phyloP scores from a whole-genome alignment of 2,329 filamentous ascomycete genomes.

The Gnomoniopsis sp. region DNA sequence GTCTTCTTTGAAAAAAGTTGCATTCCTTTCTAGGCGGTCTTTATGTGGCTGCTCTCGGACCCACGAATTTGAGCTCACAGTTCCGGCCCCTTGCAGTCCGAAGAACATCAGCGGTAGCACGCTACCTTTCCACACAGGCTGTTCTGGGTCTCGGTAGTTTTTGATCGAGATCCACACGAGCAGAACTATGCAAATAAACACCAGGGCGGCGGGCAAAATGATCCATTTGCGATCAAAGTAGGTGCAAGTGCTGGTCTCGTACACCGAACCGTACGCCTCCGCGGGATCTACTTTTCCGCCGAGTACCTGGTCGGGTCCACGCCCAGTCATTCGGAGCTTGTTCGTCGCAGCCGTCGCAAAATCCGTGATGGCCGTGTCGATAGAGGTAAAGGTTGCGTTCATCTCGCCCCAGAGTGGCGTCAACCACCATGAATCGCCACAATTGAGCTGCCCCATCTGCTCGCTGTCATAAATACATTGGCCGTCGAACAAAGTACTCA shows the following conservation, averaged over 20 bases:
- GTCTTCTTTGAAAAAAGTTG: conserved; percentile 1
- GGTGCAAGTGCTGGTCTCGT: conserved; percentile 16
- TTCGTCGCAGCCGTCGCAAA: conserved; percentile 15
- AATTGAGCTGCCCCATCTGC: conserved; percentile 16
- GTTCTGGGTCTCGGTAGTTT: conserved; percentile 20
- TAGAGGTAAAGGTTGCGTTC: conserved; percentile 12
- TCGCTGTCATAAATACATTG: conserved; percentile 12
- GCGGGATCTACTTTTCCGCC: neutral
- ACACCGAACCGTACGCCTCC: conserved; percentile 10
- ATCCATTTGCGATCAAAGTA: conserved; percentile 18
- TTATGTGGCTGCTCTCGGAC: neutral
- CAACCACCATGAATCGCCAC: conserved; percentile 18
- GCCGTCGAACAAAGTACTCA: conserved; percentile 14
- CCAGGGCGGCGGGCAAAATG: conserved; percentile 14
- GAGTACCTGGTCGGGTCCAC: neutral
- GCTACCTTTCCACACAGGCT: conserved; percentile 19
- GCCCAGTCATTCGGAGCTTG: conserved; percentile 15
- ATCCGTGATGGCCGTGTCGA: conserved; percentile 12
- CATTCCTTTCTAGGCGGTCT: neutral
- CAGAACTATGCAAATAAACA: conserved; percentile 14
- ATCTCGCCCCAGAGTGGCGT: conserved; percentile 14
- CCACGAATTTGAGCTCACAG: neutral
- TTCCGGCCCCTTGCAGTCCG: conserved; percentile 8
- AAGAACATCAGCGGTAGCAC: conserved; percentile 18
- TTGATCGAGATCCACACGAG: conserved; percentile 16